Base-by-base conservation (phyloP, 371 early-diverging fungal genomes). In the Sporodiniella umbellata region DNA sequence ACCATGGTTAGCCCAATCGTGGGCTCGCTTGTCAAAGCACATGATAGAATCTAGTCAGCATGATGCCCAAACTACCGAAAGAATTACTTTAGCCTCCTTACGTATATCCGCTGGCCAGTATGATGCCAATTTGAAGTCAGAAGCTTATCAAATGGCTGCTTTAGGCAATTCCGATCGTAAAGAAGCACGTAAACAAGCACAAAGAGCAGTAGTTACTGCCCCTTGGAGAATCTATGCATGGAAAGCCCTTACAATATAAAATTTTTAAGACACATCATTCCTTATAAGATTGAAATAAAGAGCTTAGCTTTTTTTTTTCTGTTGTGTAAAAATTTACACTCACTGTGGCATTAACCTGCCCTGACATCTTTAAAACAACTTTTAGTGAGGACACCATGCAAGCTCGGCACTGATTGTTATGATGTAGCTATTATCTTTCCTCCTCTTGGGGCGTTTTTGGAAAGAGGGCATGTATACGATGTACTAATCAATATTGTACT, bases 401-500 rank as follows among this genome's bases (percentile, higher is more conserved):
- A 42, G n/a, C 3, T 18, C 15, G 2, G 3, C 1, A 22, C n/a
- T 23, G 5, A 14, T 25, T 6, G 14, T 31, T 15, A 11, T 18
- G 10, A 37, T 17, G 42, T 11, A 53, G 62, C 62, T 47, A 38
- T 62, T 33, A 19, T 57, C 35, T 42, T 61, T 42, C 88, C 89
- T 45, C 89, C 89, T 44, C 71, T 87, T 33, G 88, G 82, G 35
- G 89, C 85, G 10, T 72, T 87, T 55, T 54, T 83, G 7, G 77
- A 84, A 44, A 71, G 81, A 49, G 88, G 93, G 15, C 88, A 88
- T 68, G 71, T 75, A 7, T 62, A 64, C 24, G 90, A 92, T 59
- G 72, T 92, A 23, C 58, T 85, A 28, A 90, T 92, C 58, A 92
- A 91, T 68, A 80, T 89, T 73, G 73, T 66, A 4, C 72, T 92